These are phyloP conservation scores for Leccinum arenicola DNA, from an alignment of 768 basidiomycete genomes.

Conservation along the genomic window DNA sequence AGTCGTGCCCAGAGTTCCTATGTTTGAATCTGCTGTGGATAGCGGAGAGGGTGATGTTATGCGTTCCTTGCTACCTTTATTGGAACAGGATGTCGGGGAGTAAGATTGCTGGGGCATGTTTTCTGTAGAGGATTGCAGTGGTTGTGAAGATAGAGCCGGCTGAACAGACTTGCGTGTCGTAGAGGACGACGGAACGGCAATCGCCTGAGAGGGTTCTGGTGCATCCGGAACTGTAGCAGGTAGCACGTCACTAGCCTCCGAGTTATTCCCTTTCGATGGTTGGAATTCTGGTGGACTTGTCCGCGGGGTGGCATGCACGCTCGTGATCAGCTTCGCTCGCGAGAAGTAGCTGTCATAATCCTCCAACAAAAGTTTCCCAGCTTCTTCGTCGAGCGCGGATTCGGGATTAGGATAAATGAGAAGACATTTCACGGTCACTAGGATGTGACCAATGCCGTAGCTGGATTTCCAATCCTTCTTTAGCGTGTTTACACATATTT, in stretches of 20 bases:
- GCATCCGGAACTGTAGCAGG: conserved; percentile 19
- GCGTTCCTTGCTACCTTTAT: conserved; percentile 50
- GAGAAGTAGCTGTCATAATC: conserved; percentile 86
- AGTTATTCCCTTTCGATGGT: conserved; percentile 35
- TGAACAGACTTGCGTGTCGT: conserved; percentile 43
- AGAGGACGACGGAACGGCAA: conserved; percentile 42
- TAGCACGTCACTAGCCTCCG: conserved; percentile 15
- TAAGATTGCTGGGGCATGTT: conserved; percentile 43
- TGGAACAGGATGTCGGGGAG: conserved; percentile 30
- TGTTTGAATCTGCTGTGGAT: conserved; percentile 69
- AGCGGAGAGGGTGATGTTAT: conserved; percentile 67
- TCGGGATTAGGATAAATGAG: conserved; percentile 97
- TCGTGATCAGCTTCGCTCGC: conserved; percentile 85
- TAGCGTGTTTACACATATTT: conserved; percentile 95
- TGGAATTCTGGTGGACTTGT: conserved; percentile 72
- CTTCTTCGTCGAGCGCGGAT: conserved; percentile 94
- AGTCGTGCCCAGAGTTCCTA: conserved; percentile 38
- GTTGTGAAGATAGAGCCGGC: conserved; percentile 38
- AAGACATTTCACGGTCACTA: conserved; percentile 91
- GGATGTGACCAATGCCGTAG: conserved; percentile 88
- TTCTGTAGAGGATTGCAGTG: conserved; percentile 34
- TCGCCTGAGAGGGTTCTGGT: conserved; percentile 25
- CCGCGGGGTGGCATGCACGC: conserved; percentile 86
- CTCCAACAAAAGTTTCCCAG: conserved; percentile 87
- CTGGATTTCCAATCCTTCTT: conserved; percentile 97